phyloP scores from a whole-genome alignment of 257 asterid genomes.

The Solanum clarkiae region DNA sequence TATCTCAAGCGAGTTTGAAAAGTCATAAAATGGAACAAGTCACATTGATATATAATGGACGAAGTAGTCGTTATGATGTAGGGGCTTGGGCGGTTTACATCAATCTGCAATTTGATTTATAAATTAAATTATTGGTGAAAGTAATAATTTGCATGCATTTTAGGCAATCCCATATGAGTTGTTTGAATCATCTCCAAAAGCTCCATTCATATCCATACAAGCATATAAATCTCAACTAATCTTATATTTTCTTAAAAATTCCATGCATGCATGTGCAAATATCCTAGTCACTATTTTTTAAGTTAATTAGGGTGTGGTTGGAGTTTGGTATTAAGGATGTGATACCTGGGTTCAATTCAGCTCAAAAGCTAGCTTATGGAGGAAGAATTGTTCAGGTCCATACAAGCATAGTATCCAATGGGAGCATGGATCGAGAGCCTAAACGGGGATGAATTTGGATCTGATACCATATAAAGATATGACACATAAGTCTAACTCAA shows the following conservation, averaged over 20 bases:
- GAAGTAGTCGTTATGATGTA: background rate
- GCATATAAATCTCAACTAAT: background rate
- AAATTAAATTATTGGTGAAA: background rate
- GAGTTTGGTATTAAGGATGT: background rate
- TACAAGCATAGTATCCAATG: too few relatives aligned
- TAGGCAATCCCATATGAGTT: background rate
- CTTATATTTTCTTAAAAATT: background rate
- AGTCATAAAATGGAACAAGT: background rate
- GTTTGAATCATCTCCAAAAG: background rate
- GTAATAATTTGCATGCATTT: background rate
- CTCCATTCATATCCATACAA: constrained; percentile 11
- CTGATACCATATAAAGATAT: too few relatives aligned
- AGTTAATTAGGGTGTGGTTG: background rate
- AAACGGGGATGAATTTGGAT: too few relatives aligned
- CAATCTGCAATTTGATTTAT: background rate
- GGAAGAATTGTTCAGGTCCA: too few relatives aligned
- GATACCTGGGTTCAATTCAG: too few relatives aligned
- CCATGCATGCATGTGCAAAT: background rate
- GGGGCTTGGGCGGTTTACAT: background rate
- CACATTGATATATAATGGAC: background rate
- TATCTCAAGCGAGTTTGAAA: background rate
- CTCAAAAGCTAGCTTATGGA: too few relatives aligned
- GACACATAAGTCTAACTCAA: too few relatives aligned
- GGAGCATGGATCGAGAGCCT: too few relatives aligned
- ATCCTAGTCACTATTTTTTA: background rate